These are phyloP conservation scores for Amphibolis antarctica DNA, from an alignment of 106 monocot species.

Conservation along the genomic window DNA sequence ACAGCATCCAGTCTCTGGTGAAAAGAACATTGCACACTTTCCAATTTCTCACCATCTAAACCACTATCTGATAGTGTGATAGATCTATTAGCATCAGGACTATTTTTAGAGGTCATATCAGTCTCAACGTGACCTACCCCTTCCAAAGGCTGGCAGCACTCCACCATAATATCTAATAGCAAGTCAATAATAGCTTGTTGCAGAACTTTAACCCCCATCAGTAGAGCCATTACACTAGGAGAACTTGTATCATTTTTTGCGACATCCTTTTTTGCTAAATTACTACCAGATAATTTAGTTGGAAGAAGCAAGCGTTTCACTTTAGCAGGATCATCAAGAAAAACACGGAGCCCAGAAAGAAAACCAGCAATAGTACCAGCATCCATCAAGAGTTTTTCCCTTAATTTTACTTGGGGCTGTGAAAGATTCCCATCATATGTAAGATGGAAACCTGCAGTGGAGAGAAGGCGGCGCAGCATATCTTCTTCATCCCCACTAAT, in stretches of 20 bases:
- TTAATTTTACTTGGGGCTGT: constrained; percentile 68
- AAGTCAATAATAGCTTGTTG: constrained; percentile 90
- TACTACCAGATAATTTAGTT: constrained; percentile 45
- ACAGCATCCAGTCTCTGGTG: constrained; percentile 38
- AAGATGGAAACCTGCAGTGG: constrained; percentile 84
- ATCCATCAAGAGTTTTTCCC: constrained; percentile 87
- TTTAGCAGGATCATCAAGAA: constrained; percentile 91
- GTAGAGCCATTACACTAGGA: constrained; percentile 73
- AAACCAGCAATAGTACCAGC: constrained; percentile 87
- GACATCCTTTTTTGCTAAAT: constrained; percentile 43
- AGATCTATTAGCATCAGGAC: constrained; percentile 32
- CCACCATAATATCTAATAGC: constrained; percentile 96
- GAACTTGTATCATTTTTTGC: constrained; percentile 38
- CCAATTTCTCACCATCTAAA: constrained; percentile 28
- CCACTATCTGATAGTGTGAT: constrained; percentile 29
- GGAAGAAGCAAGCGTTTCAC: constrained; percentile 86
- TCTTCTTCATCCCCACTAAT: constrained; percentile 84
- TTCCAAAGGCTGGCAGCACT: constrained; percentile 83
- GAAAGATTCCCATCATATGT: constrained; percentile 62
- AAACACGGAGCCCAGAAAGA: constrained; percentile 60
- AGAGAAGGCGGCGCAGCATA: constrained; percentile 67
- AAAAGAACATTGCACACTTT: constrained; percentile 25
- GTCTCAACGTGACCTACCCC: constrained; percentile 27
- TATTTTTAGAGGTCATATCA: constrained; percentile 32
- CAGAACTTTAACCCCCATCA: constrained; percentile 84